These are phyloP conservation scores for Dichomitus squalens DNA, from an alignment of 1,284 basidiomycete species.

Conservation along the genomic window DNA sequence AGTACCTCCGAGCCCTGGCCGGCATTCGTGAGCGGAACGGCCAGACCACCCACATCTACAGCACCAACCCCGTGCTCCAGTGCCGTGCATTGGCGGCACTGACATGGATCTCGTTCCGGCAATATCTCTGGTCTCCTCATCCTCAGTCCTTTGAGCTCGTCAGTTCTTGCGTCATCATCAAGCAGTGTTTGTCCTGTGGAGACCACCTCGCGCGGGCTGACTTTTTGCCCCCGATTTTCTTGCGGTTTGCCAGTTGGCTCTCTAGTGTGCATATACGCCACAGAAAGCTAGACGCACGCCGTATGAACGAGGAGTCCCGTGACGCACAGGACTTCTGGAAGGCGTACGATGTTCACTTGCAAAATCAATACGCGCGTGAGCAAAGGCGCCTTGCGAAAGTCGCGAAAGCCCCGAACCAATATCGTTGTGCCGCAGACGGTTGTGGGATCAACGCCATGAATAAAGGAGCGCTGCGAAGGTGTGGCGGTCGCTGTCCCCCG, in stretches of 20 bases:
- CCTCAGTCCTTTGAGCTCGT: background rate
- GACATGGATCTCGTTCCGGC: background rate
- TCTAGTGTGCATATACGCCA: background rate
- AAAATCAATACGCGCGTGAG: background rate
- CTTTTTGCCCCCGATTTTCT: background rate
- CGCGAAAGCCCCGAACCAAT: background rate
- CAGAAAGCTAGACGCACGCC: background rate
- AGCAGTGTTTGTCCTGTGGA: background rate
- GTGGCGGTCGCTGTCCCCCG: conserved; percentile 11
- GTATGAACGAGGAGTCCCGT: background rate
- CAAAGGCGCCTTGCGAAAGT: background rate
- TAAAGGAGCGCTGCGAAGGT: conserved; percentile 1
- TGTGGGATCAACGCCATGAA: conserved; percentile 5
- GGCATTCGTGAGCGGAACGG: background rate
- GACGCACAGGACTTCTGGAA: background rate
- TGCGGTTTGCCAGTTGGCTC: background rate
- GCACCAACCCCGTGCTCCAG: background rate
- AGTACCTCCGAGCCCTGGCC: background rate
- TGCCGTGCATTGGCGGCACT: background rate
- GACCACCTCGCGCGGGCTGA: background rate
- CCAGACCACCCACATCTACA: background rate
- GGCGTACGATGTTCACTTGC: background rate
- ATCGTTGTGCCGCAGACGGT: conserved; percentile 5
- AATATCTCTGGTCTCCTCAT: background rate
- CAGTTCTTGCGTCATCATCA: background rate